Evolutionary conservation across 176 grass and related monocot species (phyloP).

Genomic region (Avena insularis): DNA sequence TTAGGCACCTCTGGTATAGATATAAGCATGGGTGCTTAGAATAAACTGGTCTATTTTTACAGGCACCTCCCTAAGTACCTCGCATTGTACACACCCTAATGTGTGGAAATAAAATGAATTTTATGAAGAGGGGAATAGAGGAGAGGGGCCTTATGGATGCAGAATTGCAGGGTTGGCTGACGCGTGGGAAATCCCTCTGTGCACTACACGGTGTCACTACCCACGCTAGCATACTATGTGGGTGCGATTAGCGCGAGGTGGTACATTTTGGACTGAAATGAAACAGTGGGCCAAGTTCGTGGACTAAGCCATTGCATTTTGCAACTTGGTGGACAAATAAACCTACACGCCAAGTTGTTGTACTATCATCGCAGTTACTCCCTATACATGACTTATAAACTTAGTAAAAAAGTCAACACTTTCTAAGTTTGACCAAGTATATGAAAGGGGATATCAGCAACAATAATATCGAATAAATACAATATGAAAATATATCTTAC

Average conservation of each 20-base stretch:
- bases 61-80: too few relatives aligned
- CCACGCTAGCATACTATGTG: neutral
- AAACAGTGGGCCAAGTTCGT: neutral
- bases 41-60: too few relatives aligned
- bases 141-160: neutral
- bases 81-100: too few relatives aligned
- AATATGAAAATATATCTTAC: too few relatives aligned
- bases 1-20: too few relatives aligned
- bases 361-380: neutral
- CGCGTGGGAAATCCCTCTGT: neutral
- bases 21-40: too few relatives aligned
- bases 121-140: neutral
- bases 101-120: neutral
- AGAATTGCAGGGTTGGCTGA: neutral
- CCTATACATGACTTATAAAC: too few relatives aligned
- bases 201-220: neutral
- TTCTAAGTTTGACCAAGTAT: too few relatives aligned
- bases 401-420: too few relatives aligned
- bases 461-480: too few relatives aligned
- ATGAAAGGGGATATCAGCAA: too few relatives aligned
- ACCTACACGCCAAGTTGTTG: neutral
- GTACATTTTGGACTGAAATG: neutral
- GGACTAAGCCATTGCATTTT: neutral
- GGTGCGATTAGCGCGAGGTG: neutral
- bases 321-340: neutral